These are phyloP conservation scores for Scheffersomyces insectosa DNA, from an alignment of 1,139 yeast genomes.

Conservation along the genomic window DNA sequence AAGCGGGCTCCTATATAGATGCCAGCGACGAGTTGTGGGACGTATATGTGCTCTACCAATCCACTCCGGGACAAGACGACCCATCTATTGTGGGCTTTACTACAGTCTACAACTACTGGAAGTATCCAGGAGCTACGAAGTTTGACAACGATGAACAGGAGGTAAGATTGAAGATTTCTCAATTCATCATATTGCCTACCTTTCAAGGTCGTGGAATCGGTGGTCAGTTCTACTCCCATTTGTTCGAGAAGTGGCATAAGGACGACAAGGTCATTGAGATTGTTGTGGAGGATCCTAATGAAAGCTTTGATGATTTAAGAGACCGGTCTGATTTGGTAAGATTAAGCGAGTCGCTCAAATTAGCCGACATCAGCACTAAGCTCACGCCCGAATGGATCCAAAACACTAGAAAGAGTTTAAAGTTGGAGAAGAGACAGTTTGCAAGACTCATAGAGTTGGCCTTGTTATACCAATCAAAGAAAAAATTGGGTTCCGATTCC, in stretches of 20 bases:
- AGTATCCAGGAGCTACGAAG: conserved; percentile 55
- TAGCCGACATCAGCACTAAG: conserved; percentile 20
- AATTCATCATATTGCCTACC: conserved; percentile 81
- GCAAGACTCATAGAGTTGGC: conserved; percentile 77
- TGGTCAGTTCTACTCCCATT: conserved; percentile 55
- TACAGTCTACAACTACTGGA: conserved; percentile 85
- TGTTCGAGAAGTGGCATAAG: conserved; percentile 55
- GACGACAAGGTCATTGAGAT: conserved; percentile 65
- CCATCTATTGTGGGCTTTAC: conserved; percentile 70
- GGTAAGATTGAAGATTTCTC: conserved; percentile 78
- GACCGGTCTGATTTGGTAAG: conserved; percentile 76
- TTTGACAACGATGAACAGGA: conserved; percentile 54
- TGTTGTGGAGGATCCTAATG: conserved; percentile 95
- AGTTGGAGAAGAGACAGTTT: conserved; percentile 79
- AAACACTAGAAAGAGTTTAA: conserved; percentile 38
- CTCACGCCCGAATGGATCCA: conserved; percentile 48
- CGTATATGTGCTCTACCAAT: conserved; percentile 51
- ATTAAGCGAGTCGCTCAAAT: conserved; percentile 30
- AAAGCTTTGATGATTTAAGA: conserved; percentile 85
- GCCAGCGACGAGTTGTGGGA: conserved; percentile 75
- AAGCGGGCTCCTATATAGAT: conserved; percentile 91
- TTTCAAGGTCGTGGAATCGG: conserved; percentile 76
- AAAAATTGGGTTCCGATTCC: conserved; percentile 25
- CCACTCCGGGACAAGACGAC: conserved; percentile 22
- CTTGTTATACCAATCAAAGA: conserved; percentile 47